Evolutionary conservation across 805 yeast species (phyloP), one percentile per base, ranked within the genome.

Genomic region (Yarrowia sp.): DNA sequence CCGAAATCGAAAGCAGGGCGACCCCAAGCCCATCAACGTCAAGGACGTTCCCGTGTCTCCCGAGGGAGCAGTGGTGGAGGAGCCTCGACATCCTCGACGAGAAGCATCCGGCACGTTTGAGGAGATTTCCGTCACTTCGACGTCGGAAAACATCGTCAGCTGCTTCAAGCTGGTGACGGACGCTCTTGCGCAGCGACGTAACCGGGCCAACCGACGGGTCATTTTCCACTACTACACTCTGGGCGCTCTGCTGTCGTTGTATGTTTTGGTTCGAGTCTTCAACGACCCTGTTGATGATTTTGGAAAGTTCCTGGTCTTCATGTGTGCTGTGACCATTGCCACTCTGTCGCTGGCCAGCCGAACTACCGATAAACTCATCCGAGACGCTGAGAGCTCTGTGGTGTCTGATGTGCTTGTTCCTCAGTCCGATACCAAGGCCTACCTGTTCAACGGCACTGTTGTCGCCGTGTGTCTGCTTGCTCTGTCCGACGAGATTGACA

Each of bases 171-270:
- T 65, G 18, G 44, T 65, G 11, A 48, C 67, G 11, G 67, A 65
- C 31, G 65, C 66, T 13, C 53, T 57, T n/a, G 67, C 67, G 4
- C 67, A 65, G 53, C 66, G 67, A 17, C 67, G 65, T 15, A 65
- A 65, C 41, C 36, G 48, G 14, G 67, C 58, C 38, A 65, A 65
- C 55, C 50, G 57, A 36, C 32, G 48, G 13, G 53, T 51, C 28
- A 42, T 65, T n/a, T 47, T 32, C 65, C 65, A 65, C 41, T 32
- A 39, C 32, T 45, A 33, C 53, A 65, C 66, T 8, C 32, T 65
- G 18, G 50, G 65, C 14, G 50, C 45, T 2, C 48, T 63, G 33
- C 13, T 65, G 28, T 15, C 47, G 17, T 38, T 50, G 14, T 43
- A 35, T 18, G n/a, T 53, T 8, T 28, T 65, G 18, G 57, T 43